Evolutionary conservation across 192 early-diverging fungal genomes (phyloP).

Genomic region (Cladochytrium replicatum): DNA sequence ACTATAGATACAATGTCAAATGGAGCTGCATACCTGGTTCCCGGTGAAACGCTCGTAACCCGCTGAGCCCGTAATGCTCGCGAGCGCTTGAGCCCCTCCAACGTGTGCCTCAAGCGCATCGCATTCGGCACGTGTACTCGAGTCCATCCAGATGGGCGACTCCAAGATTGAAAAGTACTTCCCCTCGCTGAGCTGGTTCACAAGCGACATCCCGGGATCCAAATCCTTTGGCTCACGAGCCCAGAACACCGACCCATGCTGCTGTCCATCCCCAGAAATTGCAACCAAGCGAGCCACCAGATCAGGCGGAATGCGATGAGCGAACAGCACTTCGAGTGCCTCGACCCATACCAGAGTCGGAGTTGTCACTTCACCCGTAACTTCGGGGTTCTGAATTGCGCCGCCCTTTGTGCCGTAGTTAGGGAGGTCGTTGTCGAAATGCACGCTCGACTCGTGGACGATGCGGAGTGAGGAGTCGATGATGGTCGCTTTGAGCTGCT

Average conservation of each 20-base stretch:
- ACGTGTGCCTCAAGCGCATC: constrained; percentile 43
- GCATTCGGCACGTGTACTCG: constrained; percentile 60
- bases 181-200: constrained; percentile 43
- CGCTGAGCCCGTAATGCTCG: constrained; percentile 59
- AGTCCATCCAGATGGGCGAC: constrained; percentile 80
- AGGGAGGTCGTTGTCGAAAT: constrained; percentile 56
- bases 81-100: constrained; percentile 52
- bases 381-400: not conserved
- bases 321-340: constrained; percentile 55
- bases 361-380: constrained; percentile 48
- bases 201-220: constrained; percentile 21
- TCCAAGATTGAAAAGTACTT: constrained; percentile 41
- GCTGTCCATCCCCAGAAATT: too few relatives aligned
- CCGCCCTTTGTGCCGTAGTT: constrained; percentile 32
- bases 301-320: constrained; percentile 29
- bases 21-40: constrained; percentile 43
- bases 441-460: constrained; percentile 40
- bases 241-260: constrained; percentile 84
- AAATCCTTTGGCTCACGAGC: constrained; percentile 39
- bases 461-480: constrained; percentile 24
- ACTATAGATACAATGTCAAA: constrained; percentile 6
- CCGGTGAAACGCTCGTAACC: constrained; percentile 77
- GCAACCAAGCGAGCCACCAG: too few relatives aligned
- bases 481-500: constrained; percentile 60
- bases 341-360: constrained; percentile 73